Conservation (phyloP, 1,139 yeast genomes). For the Yamadazyma membranifaciens region DNA sequence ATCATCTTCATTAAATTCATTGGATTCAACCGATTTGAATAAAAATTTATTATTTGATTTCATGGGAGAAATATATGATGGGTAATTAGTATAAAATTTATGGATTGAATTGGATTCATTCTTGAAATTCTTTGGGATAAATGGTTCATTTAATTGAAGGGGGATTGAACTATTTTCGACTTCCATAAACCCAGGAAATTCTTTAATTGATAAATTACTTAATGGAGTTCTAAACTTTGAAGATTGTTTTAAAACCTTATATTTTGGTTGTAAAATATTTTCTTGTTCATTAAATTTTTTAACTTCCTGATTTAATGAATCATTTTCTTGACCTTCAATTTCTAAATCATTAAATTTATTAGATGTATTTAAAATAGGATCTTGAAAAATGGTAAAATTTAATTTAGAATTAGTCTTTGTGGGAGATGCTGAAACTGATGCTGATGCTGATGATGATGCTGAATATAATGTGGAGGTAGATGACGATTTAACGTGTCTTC, state of each 20-base stretch:
- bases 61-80: conserved; percentile 17
- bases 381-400: conserved; percentile 40
- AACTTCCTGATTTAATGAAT: background rate
- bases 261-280: conserved; percentile 44
- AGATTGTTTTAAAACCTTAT: conserved; percentile 15
- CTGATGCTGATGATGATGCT: conserved; percentile 9
- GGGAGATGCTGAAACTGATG: conserved; percentile 7
- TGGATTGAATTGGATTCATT: conserved; percentile 37
- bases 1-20: conserved; percentile 25
- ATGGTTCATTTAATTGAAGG: conserved; percentile 26
- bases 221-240: conserved; percentile 29
- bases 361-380: conserved; percentile 16
- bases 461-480: conserved; percentile 6
- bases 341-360: conserved; percentile 14
- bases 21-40: conserved; percentile 18
- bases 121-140: conserved; percentile 31
- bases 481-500: conserved; percentile 15
- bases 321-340: conserved; percentile 15
- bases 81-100: conserved; percentile 21
- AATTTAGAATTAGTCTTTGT: conserved; percentile 16
- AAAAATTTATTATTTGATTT: conserved; percentile 14
- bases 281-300: conserved; percentile 37
- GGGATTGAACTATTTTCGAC: conserved; percentile 10
- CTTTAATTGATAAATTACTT: conserved; percentile 28
- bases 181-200: conserved; percentile 33